Conservation (phyloP, 192 early-diverging fungal genomes). For the Pilobolus umbonatus region DNA sequence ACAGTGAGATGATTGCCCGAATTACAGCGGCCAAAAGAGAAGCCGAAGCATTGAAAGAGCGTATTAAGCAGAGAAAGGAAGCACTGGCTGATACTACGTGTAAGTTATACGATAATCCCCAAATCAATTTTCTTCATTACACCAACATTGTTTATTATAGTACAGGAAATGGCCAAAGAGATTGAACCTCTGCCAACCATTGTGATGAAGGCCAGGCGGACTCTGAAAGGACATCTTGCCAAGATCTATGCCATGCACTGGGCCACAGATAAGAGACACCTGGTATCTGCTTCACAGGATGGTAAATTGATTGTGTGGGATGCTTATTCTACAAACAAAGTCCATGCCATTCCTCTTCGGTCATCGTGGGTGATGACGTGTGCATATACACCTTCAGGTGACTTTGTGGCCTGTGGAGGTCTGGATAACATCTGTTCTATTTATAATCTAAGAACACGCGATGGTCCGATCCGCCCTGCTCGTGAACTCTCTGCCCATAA, state of each 20-base stretch:
- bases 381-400: constrained; percentile 96
- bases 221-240: constrained; percentile 96
- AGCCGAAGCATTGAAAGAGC: constrained; percentile 93
- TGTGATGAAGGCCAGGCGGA: constrained; percentile 93
- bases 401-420: constrained; percentile 98
- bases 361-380: constrained; percentile 99
- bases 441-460: constrained; percentile 94
- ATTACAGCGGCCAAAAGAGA: constrained; percentile 91
- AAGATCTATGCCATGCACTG: constrained; percentile 99
- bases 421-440: constrained; percentile 99
- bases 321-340: constrained; percentile 97
- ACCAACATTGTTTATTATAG: too few species aligned
- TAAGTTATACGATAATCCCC: constrained; percentile 58
- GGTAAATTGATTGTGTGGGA: constrained; percentile 99
- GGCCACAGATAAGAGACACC: constrained; percentile 94
- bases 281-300: constrained; percentile 98
- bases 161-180: constrained; percentile 80
- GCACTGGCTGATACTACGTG: constrained; percentile 92
- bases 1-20: constrained; percentile 83
- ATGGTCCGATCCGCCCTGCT: constrained; percentile 91
- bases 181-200: constrained; percentile 83
- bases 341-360: constrained; percentile 95
- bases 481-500: constrained; percentile 95
- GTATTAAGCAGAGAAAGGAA: constrained; percentile 90
- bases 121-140: too few species aligned